A percentile compares a stretch with the other conserved stretches of the same genome.
Conservation (phyloP, 257 asterid species). For the Scutellaria baicalensis region DNA sequence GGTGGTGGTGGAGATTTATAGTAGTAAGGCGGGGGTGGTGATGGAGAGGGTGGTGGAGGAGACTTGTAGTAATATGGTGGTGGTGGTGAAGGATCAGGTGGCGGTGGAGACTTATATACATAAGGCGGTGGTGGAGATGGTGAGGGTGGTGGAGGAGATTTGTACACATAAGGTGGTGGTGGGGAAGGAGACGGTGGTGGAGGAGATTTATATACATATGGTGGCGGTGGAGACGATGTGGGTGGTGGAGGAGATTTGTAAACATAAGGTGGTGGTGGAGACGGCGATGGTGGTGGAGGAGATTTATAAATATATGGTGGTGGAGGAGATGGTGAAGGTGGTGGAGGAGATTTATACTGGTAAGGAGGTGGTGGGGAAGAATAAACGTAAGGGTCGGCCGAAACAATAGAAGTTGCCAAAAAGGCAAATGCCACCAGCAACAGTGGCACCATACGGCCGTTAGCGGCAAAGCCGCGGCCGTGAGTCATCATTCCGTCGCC, state of each 20-base stretch:
- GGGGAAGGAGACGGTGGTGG: constrained; percentile 29
- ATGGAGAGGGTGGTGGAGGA: constrained; percentile 35
- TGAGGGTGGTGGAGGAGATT: constrained; percentile 36
- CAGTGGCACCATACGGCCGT: constrained; percentile 36
- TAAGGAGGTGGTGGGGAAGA: constrained; percentile 35
- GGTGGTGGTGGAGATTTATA: constrained; percentile 40
- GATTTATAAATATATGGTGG: constrained; percentile 8
- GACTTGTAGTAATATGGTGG: constrained; percentile 30
- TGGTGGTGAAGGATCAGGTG: constrained; percentile 12
- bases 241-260: constrained; percentile 40
- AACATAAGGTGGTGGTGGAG: constrained; percentile 29
- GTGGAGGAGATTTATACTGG: constrained; percentile 18
- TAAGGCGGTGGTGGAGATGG: constrained; percentile 35
- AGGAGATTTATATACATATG: constrained; percentile 26
- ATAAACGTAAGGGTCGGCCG: constrained; percentile 42
- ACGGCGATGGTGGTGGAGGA: constrained; percentile 17
- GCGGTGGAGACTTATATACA: no score
- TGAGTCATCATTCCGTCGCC: constrained; percentile 28
- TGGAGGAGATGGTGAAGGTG: constrained; percentile 24
- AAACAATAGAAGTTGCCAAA: constrained; percentile 38
- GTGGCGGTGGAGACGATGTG: constrained; percentile 26
- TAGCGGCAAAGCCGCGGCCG: constrained; percentile 31
- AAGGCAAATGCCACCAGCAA: constrained; percentile 43
- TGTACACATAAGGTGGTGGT: constrained; percentile 42
- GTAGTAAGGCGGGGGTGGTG: constrained; percentile 32